These are phyloP conservation scores for Rhizopus stolonifer DNA, from an alignment of 371 early-diverging fungal genomes.

Conservation along the genomic window DNA sequence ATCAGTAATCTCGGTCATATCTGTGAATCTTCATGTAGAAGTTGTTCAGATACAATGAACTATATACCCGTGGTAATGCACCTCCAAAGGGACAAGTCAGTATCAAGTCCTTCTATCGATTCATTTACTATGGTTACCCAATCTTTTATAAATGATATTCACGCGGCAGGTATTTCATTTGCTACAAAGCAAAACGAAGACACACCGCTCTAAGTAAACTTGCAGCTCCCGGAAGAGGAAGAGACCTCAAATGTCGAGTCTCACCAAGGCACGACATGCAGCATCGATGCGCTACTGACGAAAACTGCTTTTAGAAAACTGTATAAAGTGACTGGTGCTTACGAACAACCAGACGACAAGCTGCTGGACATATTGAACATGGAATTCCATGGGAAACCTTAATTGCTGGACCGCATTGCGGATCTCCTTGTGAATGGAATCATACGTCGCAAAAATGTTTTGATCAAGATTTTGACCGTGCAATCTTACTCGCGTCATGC, in stretches of 20 bases:
- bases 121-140: slow-evolving; percentile 1
- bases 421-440: neutral
- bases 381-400: neutral
- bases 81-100: slow-evolving; percentile 1
- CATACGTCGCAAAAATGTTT: neutral
- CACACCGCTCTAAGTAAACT: slow-evolving; percentile 2
- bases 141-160: neutral
- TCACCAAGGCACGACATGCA: neutral
- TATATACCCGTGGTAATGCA: neutral
- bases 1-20: too few species aligned
- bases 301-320: neutral
- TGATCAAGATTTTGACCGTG: neutral
- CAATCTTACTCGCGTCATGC: slow-evolving; percentile 2
- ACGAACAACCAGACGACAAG: slow-evolving; percentile 4
- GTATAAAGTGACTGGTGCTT: neutral
- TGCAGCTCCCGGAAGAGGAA: slow-evolving; percentile 6
- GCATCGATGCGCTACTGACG: neutral
- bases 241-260: neutral
- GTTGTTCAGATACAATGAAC: too few species aligned
- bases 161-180: neutral
- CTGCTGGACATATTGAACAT: slow-evolving; percentile 2
- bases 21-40: too few species aligned
- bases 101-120: neutral
- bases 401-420: neutral
- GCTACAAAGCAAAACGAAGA: neutral